Evolutionary conservation across 805 yeast genomes (phyloP).

Genomic region (Ogataea nitratoaversa): DNA sequence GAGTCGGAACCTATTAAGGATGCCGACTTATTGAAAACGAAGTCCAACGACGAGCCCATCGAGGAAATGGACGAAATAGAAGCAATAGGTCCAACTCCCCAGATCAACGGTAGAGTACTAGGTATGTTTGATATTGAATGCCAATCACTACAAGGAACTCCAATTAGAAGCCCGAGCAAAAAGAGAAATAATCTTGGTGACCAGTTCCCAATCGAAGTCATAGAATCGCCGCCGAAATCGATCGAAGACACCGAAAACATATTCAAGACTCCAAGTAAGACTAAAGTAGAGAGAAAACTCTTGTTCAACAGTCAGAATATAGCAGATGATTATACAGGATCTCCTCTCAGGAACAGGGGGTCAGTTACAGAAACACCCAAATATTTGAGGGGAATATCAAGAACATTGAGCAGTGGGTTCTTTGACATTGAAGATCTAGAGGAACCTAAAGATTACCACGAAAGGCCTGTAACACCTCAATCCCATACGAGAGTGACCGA

Average conservation of each 20-base stretch:
- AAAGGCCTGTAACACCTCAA: neutral
- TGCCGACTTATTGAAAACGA: neutral
- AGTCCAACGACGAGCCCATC: slow-evolving; percentile 4
- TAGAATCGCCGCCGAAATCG: slow-evolving; percentile 4
- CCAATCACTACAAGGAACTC: slow-evolving; percentile 13
- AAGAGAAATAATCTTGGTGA: neutral
- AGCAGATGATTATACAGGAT: neutral
- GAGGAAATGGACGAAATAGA: slow-evolving; percentile 8
- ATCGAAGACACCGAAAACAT: slow-evolving; percentile 3
- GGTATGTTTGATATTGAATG: slow-evolving; percentile 60
- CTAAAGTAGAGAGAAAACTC: slow-evolving; percentile 19
- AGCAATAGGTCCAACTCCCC: slow-evolving; percentile 85
- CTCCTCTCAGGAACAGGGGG: slow-evolving; percentile 2
- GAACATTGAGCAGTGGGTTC: slow-evolving; percentile 3
- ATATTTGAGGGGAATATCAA: slow-evolving; percentile 14
- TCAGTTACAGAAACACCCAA: slow-evolving; percentile 20
- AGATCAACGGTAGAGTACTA: slow-evolving; percentile 69
- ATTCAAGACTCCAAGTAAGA: slow-evolving; percentile 29
- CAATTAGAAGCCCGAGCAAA: slow-evolving; percentile 6
- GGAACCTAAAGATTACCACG: slow-evolving; percentile 2
- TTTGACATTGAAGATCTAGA: slow-evolving; percentile 2
- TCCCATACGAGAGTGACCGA: neutral
- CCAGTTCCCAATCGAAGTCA: too few relatives aligned
- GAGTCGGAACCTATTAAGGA: too few relatives aligned
- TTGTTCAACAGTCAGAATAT: slow-evolving; percentile 6